Percentiles rank a stretch among this genome's conserved stretches.
Conservation (phyloP, 352 stramenopile genomes). For the Phytophthora constricta region DNA sequence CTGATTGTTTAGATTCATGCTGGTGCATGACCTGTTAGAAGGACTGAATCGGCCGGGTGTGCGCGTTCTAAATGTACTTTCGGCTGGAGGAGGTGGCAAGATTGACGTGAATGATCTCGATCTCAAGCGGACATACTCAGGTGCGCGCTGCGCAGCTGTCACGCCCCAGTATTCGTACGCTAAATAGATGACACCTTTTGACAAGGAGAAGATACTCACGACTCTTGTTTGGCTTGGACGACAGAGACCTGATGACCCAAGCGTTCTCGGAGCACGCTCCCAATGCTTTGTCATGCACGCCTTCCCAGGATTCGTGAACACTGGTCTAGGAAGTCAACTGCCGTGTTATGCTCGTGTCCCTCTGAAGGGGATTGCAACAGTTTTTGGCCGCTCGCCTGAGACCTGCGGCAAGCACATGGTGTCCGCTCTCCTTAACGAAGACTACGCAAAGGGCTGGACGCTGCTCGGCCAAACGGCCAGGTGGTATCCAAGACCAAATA, state of each 20-base stretch:
- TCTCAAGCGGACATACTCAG: too few relatives aligned
- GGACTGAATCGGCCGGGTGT: slow-evolving; percentile 4
- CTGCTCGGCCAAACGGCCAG: slow-evolving; percentile 7
- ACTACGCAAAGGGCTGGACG: slow-evolving; percentile 8
- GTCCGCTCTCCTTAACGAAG: not conserved
- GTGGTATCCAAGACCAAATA: slow-evolving; percentile 12
- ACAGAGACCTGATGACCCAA: slow-evolving; percentile 16
- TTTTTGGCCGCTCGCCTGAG: slow-evolving; percentile 4
- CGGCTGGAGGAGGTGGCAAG: slow-evolving; percentile 11
- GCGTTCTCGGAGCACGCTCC: slow-evolving; percentile 10
- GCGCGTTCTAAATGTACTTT: slow-evolving; percentile 5
- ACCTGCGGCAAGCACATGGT: not conserved
- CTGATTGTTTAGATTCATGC: slow-evolving; percentile 26
- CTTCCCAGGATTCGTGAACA: slow-evolving; percentile 10
- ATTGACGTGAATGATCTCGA: too few relatives aligned
- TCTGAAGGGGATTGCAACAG: not conserved
- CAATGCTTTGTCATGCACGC: slow-evolving; percentile 12
- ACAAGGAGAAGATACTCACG: too few relatives aligned
- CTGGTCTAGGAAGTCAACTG: not conserved
- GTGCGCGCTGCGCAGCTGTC: too few relatives aligned
- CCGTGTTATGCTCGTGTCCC: slow-evolving; percentile 1
- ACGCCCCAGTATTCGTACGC: slow-evolving; percentile 5
- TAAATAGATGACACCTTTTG: too few relatives aligned
- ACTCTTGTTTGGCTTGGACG: too few relatives aligned
- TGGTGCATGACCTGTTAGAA: slow-evolving; percentile 9